Base-by-base conservation (phyloP, 1,284 basidiomycete species). In the Pisolithus thermaeus region DNA sequence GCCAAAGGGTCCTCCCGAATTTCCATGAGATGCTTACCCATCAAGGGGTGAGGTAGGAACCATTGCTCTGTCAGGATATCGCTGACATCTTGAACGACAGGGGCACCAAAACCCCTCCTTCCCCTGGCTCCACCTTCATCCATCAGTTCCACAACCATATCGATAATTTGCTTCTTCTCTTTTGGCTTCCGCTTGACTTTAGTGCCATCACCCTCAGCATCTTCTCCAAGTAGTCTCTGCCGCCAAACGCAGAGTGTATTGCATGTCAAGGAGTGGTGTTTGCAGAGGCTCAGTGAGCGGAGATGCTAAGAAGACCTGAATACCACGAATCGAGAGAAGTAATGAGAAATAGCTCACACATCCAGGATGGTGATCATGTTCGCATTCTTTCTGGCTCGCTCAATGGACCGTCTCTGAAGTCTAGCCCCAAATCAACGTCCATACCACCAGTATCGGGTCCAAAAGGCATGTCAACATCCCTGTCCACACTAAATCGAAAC, bases 1-100 rank as follows among this genome's bases (percentile, higher is more conserved):
- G 84, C 74, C 2, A 90, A 72, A 14, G 93, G 93, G 61, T 97
- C 91, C 25, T 87, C 82, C 36, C 89, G 83, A 59, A 96, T 92
- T 62, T 90, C 84, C 47, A 90, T 76, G 8, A 96, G 75, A 23
- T 87, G 84, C 77, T 92, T 84, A 48, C 92, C 81, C 48, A 88
- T 77, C 2, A 87, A 75, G 11, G 92, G 92, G 28, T 86, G 81
- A 6, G 92, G 91, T 45, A 97, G 82, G 66, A 86, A 94, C 47
- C 83, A 82, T 55, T 92, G 87, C 55, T 86, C 80, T 3, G 83
- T 82, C 41, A 91, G 71, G 56, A 95, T 94, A 50, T 78, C 78
- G 48, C 82, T 83, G 57, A 88, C 79, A 66, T 91, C 86, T 60
- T 78, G 75, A 27, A 78, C 75, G 38, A 80, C 74, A 27, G 79